Conservation (phyloP, 495 filamentous ascomycete species). For the Aspergillus sparsus region DNA sequence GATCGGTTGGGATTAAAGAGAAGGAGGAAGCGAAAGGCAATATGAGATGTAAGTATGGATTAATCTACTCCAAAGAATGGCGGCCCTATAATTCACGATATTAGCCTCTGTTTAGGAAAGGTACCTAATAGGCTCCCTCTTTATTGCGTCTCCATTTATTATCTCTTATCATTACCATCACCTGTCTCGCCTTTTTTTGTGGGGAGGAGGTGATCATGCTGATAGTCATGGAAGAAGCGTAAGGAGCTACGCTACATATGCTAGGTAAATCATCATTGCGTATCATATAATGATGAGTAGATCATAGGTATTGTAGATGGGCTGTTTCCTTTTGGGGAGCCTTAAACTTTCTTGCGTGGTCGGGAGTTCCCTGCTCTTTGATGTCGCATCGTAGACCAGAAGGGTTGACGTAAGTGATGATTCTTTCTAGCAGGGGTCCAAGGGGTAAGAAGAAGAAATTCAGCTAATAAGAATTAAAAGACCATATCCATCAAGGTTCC, state of each 20-base stretch:
- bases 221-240: no score
- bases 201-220: no score
- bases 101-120: no score
- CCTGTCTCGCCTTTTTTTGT: no score
- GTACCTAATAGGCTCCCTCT: no score
- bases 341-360: slow-evolving; percentile 4
- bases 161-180: no score
- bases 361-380: slow-evolving; percentile 15
- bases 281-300: no score
- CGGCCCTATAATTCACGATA: no score
- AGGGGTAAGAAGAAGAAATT: neutral
- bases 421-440: slow-evolving; percentile 6
- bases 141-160: no score
- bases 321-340: slow-evolving; percentile 8
- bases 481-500: neutral
- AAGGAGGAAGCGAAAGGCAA: slow-evolving; percentile 7
- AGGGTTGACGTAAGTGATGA: slow-evolving; percentile 2
- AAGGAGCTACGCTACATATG: no score
- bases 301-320: neutral
- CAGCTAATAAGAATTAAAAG: slow-evolving; percentile 2
- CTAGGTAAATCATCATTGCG: no score
- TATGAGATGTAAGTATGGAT: slow-evolving; percentile 11
- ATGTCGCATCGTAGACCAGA: slow-evolving; percentile 3
- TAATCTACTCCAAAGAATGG: neutral
- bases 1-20: slow-evolving; percentile 24